Evolutionary conservation across 176 grass and related monocot genomes (phyloP).

Genomic region (Cocos nucifera): DNA sequence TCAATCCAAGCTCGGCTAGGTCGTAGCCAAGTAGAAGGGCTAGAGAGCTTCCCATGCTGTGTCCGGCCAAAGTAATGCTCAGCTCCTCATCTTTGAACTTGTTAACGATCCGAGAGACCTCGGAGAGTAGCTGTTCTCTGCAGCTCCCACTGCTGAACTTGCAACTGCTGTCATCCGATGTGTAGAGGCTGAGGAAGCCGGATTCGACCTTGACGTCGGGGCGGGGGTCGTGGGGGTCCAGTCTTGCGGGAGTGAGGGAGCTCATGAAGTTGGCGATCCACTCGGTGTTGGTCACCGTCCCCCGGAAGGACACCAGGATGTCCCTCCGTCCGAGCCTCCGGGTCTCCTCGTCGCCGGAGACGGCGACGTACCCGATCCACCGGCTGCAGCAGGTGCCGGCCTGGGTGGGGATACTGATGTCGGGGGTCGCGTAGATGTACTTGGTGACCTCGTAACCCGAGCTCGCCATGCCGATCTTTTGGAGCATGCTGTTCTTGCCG

Average conservation of each 20-base stretch:
- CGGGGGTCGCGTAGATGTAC: constrained; percentile 63
- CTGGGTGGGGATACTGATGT: constrained; percentile 25
- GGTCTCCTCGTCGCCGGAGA: constrained; percentile 21
- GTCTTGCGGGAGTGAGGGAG: constrained; percentile 46
- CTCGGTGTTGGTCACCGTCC: constrained; percentile 53
- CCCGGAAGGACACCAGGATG: constrained; percentile 58
- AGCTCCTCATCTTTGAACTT: constrained; percentile 41
- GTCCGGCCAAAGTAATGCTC: constrained; percentile 62
- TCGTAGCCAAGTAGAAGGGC: constrained; percentile 67
- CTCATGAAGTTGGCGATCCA: constrained; percentile 88
- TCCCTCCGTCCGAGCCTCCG: constrained; percentile 42
- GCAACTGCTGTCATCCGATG: constrained; percentile 36
- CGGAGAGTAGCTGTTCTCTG: constrained; percentile 63
- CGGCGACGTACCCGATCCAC: constrained; percentile 78
- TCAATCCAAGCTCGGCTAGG: constrained; percentile 56
- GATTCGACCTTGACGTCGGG: constrained; percentile 62
- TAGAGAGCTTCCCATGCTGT: constrained; percentile 86
- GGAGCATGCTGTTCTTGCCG: constrained; percentile 55
- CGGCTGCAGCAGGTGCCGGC: constrained; percentile 32
- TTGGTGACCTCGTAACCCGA: constrained; percentile 49
- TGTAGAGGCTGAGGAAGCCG: constrained; percentile 63
- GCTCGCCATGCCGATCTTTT: constrained; percentile 46
- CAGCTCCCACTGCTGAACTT: constrained; percentile 54
- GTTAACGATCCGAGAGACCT: constrained; percentile 31
- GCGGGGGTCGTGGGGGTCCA: constrained; percentile 48